Base-by-base conservation (phyloP, 306 rosid genomes). In the Bauhinia variegata region DNA sequence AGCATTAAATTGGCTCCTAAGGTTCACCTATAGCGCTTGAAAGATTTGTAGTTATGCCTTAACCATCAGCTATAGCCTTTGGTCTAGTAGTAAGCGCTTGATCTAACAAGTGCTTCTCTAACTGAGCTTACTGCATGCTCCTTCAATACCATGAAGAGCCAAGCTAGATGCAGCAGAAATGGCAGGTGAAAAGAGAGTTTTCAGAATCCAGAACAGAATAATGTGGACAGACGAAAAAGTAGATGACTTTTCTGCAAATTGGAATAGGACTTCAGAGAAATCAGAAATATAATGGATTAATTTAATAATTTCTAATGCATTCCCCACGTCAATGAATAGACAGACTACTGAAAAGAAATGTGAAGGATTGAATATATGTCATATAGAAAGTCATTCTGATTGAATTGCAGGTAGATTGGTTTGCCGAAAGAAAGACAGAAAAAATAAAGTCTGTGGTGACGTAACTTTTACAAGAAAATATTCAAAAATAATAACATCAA, bases 401-500 rank as follows among this genome's bases (percentile, higher is more conserved):
- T 3, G 36, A 54, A 10, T 42, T 16, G 14, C 60, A 11, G 52
- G 15, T 2, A 12, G 34, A 31, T 49, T 43, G 46, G 18, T 46
- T 58, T 6, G 1, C 75, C 52, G 38, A 18, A 61, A 17, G 31
- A 52, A n/a, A 71, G 5, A 11, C 12, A n/a, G 28, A 54, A 14
- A 0, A 36, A 65, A 63, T 55, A 17, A 28, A 65, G 62, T 57
- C 54, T n/a, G 65, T 63, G 36, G 34, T 66, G 14, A 58, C 28
- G 58, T 6, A 34, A 36, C 11, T 51, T n/a, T 59, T 42, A 59
- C 51, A 65, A 56, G 19, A 16, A 0, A 63, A 19, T 53, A 13
- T 56, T 73, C 54, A 57, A 42, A n/a, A 33, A 39, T 30, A 76
- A 76, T 66, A 76, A 54, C 2, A 46, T 49, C 46, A 62, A 11